These are phyloP conservation scores for Aspergillus sclerotioniger DNA, from an alignment of 495 filamentous ascomycete genomes.

Conservation along the genomic window DNA sequence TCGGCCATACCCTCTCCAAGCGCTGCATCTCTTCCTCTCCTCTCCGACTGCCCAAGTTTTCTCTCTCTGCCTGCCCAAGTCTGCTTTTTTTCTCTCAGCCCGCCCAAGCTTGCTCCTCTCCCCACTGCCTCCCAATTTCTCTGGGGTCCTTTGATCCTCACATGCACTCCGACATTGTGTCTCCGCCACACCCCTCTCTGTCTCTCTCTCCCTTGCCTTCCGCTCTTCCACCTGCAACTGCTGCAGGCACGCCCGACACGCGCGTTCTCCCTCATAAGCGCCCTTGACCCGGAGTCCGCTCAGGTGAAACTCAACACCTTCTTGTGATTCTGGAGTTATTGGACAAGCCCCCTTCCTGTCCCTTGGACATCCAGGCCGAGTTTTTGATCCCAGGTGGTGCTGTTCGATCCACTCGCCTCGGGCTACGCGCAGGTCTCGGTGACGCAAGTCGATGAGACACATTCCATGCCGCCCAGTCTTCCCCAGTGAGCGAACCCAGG, in stretches of 20 bases:
- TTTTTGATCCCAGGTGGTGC: not conserved
- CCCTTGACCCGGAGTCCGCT: not conserved
- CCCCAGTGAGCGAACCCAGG: not conserved
- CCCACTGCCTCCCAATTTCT: not conserved
- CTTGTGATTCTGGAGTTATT: not conserved
- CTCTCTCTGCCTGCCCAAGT: too few species aligned
- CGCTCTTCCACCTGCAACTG: constrained; percentile 7
- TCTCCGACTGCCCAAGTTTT: not conserved
- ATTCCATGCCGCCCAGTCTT: constrained; percentile 3
- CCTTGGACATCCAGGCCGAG: not conserved
- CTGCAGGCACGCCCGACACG: constrained; percentile 19
- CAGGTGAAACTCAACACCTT: not conserved
- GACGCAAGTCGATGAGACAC: constrained; percentile 2
- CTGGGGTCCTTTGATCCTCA: too few species aligned
- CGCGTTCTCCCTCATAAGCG: constrained; percentile 18
- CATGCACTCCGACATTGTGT: constrained; percentile 4
- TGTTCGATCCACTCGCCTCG: not conserved
- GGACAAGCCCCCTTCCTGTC: constrained; percentile 2
- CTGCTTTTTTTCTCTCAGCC: too few species aligned
- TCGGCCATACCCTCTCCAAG: not conserved
- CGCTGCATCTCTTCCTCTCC: constrained; percentile 17
- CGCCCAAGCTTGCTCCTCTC: too few species aligned
- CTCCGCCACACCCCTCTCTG: constrained; percentile 7
- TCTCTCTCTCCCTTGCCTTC: constrained; percentile 19
- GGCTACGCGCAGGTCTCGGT: not conserved